Conservation (phyloP, 1,284 basidiomycete genomes). For the Leccinum fuscescens region DNA sequence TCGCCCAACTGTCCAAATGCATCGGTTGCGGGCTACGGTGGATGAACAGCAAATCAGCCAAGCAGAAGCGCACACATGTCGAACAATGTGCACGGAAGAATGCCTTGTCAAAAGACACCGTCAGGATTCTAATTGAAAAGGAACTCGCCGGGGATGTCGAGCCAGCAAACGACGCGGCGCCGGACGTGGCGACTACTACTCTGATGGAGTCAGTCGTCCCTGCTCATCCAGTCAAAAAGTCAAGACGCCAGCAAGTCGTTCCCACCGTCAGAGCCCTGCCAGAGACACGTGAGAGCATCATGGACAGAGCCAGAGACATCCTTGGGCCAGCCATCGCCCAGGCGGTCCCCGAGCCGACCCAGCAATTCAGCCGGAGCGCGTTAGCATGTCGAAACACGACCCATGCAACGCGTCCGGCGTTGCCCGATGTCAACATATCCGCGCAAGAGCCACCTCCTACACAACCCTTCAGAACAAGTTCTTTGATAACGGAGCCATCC, state of each 20-base stretch:
- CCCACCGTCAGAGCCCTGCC: conserved; percentile 47
- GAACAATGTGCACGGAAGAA: conserved; percentile 63
- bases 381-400: conserved; percentile 13
- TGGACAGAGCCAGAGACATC: conserved; percentile 53
- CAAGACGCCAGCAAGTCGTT: conserved; percentile 39
- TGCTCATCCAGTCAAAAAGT: conserved; percentile 45
- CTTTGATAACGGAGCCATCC: conserved; percentile 15
- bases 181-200: conserved; percentile 37
- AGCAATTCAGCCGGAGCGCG: conserved; percentile 31
- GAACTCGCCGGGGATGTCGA: conserved; percentile 35
- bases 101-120: conserved; percentile 50
- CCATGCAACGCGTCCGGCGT: not conserved
- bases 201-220: conserved; percentile 56
- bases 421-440: not conserved
- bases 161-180: not conserved
- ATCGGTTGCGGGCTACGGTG: conserved; percentile 64
- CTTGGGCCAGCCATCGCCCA: conserved; percentile 28
- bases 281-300: conserved; percentile 51
- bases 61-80: conserved; percentile 66
- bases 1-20: conserved; percentile 54
- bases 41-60: conserved; percentile 62
- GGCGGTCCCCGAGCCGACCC: conserved; percentile 25
- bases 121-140: conserved; percentile 50
- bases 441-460: conserved; percentile 28
- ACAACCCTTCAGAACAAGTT: conserved; percentile 44